Base-by-base conservation (phyloP, 768 basidiomycete genomes). In the Boletus tomentosulus region DNA sequence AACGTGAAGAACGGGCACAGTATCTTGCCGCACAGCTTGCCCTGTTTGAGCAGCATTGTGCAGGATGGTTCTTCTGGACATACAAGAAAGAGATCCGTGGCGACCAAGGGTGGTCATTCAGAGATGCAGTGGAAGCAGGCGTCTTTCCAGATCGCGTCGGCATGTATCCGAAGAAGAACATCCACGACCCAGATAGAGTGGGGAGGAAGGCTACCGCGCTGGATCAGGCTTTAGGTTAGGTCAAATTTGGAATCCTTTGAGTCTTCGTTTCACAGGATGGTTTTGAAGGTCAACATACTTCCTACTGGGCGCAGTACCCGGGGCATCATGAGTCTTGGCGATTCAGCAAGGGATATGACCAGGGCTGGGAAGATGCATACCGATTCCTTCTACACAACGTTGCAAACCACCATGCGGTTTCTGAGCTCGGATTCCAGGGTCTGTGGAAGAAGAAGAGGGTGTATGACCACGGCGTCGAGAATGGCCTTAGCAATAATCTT, bases 1-100 rank as follows among this genome's bases (percentile, higher is more conserved):
- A 78, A 55, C 71, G 74, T 42, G 63, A 68, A 38, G 76, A 78
- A 53, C 66, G 77, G 41, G 58, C 75, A 9, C 71, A 66, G 13
- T 92, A 81, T 54, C 74, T 86, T 4, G 65, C 74, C 16, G 85
- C 89, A 4, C 83, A 93, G 66, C 69, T 91, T 46, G 77, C 75
- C 19, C 60, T 88, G 37, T 92, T 80, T 55, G 87, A 90, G 53
- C 66, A 69, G 44, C 59, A 70, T 34, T 86, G 87, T 54, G 82
- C 79, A 0, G 91, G 91, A 5, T 87, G 81, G 79, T 92, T 85
- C 72, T 92, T 87, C 65, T 91, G 91, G 91, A 90, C 87, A 35
- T 86, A 83, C 64, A 90, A 84, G 74, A 89, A 91, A 67, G 77
- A 83, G 47, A 64, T 71, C 5, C 67, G 65, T 4, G 83, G 84